Base-by-base conservation (phyloP, 805 yeast species). In the Blastobotrys peoriensis region DNA sequence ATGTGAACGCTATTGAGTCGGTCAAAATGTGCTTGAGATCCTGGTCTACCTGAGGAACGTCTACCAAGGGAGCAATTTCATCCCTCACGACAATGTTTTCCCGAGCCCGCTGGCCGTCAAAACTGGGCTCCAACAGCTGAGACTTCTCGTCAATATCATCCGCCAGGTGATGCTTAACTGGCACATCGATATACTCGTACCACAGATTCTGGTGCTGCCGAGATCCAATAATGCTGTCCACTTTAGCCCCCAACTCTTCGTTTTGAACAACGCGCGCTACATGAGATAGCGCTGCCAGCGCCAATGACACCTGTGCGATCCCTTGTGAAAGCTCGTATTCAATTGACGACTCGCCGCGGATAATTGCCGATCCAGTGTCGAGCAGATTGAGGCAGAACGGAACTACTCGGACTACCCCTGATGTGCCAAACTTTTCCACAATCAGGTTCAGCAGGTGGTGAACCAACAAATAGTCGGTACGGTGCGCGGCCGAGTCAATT, bases 321-420 rank as follows among this genome's bases (percentile, higher is more conserved):
- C 48, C 48, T 21, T 44, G 51, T 8, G 40, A 39, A 33, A 23
- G 42, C 9, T 35, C 22, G 22, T 16, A 47, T 18, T 45, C 41
- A 13, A 25, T 13, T 13, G 13, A 25, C 8, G 30, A 25, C 30
- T 25, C 30, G 8, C 30, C 30, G 8, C 30, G 8, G 43, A n/a
- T 40, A 28, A 23, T 42, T 33, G 17, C 17, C 22, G 5, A 36
- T 30, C 45, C 45, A 15, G 44, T 5, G 6, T 47, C 48, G 16
- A 49, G 45, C 9, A 51, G 34, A 35, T 38, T 37, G n/a, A 50
- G 37, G 15, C 45, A 20, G 22, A 44, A 48, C 10, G 55, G 51
- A 15, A 49, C 28, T 3, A 46, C 39, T 10, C 49, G 40, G 10
- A 39, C 42, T 4, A 45, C 40, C 3, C 48, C 54, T 8, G 40